Base-by-base conservation (phyloP, 768 basidiomycete species). In the Zangia roseola region DNA sequence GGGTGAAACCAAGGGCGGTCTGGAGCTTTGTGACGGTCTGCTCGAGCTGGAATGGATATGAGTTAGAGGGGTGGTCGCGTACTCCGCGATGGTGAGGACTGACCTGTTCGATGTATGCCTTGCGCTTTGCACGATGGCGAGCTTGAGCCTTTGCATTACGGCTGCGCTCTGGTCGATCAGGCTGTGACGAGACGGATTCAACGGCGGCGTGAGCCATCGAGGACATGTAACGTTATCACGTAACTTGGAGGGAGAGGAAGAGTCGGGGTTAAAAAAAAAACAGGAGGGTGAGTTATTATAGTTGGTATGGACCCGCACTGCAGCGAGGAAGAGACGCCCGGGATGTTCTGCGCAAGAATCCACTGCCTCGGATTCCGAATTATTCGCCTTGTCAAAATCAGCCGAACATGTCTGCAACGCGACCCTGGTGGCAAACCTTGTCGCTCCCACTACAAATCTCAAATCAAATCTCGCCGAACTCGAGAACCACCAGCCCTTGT, bases 21-120 rank as follows among this genome's bases (percentile, higher is more conserved):
- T 92, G 90, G 4, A 93, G 79, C 61, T 90, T 90, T 0, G 87
- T 86, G 25, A 93, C 89, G 0, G 88, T 91, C 64, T 87, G 82
- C 58, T 93, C 90, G 51, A 93, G 77, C 91, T 92, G 61, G 8
- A 12, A 12, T 30, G 26, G 40, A 12, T 1, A 10, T 26, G 37
- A 8, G 46, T 30, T 30, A 23, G 39, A 55, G 65, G 30, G 31
- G 14, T 6, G 23, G 10, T 21, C 46, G 13, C 46, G 31, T n/a
- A 6, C 6, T 31, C 4, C 31, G 31, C 31, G 31, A n/a, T 34
- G 34, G 19, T 31, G 40, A 14, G 16, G 40, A 43, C 40, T 37
- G 40, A 89, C 90, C 79, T 91, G 88, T 58, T 92, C 89, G 63
- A 93, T 91, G 74, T 93, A 93, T 10, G 91, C 91, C 74, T 93